Base-by-base conservation (phyloP, 805 yeast genomes). In the Cyberlindnera mycetangii region DNA sequence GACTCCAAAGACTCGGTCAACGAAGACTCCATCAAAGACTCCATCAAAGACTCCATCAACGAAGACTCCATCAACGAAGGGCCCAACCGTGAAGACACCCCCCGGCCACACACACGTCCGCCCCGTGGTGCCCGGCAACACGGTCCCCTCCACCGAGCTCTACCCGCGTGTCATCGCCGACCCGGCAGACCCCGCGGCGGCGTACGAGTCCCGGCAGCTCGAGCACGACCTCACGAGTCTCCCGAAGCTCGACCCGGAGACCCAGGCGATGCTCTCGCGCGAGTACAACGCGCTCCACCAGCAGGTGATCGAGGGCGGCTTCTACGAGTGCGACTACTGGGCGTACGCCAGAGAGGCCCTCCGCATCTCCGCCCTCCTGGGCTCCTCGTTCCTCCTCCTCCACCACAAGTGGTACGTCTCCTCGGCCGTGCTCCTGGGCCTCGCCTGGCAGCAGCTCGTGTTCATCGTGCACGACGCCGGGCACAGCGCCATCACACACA, bases 381-480 rank as follows among this genome's bases (percentile, higher is more conserved):
- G 74, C 2, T 68, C 72, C 40, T 68, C 83, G 4, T 69, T 74
- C 36, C 63, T 72, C 7, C 74, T 80, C 42, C 73, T 80, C 50
- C 72, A 72, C 48, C 45, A 63, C 11, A 61, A 66, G 15, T 70
- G 74, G 58, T 72, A 77, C 46, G 62, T 69, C 27, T 33, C 73
- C 20, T 80, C 89, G 53, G 96, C 93, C 0, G 45, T 81, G 6
- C 66, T 66, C 42, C 67, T 89, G 47, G 97, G 93, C 0, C 57
- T 79, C 36, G 86, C 83, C 8, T 89, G 96, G 96, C 97, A 89
- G 54, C 97, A 89, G 62, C 71, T 86, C 60, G 85, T 88, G 2
- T 89, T 89, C 60, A 81, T 87, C 41, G 96, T 83, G 1, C 97
- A 89, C 58, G 97, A 89, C 63, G 89, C 96, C 0, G 96, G 95